Evolutionary conservation across 2,329 filamentous ascomycete genomes (phyloP).

Genomic region (Fusarium sp.): DNA sequence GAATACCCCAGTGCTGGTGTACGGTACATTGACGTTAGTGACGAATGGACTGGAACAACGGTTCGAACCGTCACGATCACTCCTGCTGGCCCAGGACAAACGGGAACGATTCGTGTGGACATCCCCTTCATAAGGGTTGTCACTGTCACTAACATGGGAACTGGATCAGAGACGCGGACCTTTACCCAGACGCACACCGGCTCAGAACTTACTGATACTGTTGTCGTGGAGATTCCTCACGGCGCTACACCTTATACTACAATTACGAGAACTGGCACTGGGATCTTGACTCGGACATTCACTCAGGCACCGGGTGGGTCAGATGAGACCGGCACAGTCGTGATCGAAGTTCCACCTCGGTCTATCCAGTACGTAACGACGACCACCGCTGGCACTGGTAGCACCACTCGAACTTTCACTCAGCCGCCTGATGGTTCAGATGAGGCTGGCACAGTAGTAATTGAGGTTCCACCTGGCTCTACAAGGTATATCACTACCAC

Average conservation of each 20-base stretch:
- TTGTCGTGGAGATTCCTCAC: not conserved
- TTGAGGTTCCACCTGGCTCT: not conserved
- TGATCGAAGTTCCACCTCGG: too few species aligned
- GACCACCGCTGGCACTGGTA: not conserved
- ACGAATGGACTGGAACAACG: not conserved
- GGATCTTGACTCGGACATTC: not conserved
- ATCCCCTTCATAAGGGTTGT: not conserved
- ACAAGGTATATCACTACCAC: not conserved
- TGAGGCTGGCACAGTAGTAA: not conserved
- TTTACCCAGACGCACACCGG: slow-evolving; percentile 1
- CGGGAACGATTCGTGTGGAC: not conserved
- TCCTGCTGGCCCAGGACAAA: not conserved
- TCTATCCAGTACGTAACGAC: too few species aligned
- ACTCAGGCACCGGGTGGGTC: not conserved
- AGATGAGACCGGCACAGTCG: not conserved
- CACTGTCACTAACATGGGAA: not conserved
- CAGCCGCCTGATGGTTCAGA: not conserved
- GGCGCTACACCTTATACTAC: not conserved
- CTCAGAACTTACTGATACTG: not conserved
- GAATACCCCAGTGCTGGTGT: not conserved
- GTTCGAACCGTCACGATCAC: accelerated
- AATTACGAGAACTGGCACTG: not conserved
- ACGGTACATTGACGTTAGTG: slow-evolving; percentile 5
- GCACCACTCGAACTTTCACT: not conserved
- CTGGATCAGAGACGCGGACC: accelerated